phyloP scores from a whole-genome alignment of 192 early-diverging fungal genomes.

The Kappamyces sp. region DNA sequence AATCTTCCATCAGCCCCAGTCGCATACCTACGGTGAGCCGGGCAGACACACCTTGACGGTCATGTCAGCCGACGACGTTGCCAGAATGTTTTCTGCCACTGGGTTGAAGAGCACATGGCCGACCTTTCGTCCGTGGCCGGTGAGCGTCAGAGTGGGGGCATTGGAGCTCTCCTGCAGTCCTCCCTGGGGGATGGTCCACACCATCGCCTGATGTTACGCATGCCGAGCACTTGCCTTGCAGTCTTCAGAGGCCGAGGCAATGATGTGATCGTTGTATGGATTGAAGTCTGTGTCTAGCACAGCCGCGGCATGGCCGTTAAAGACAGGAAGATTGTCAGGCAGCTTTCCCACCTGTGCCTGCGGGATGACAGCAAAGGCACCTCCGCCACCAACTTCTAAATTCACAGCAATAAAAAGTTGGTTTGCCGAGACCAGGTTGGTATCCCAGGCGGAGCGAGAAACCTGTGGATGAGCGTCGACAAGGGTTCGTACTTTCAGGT shows the following conservation, averaged over 20 bases:
- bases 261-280: constrained; percentile 95
- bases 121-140: constrained; percentile 80
- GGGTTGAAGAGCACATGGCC: constrained; percentile 99
- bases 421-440: constrained; percentile 93
- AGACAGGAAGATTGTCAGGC: constrained; percentile 80
- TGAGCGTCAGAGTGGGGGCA: constrained; percentile 72
- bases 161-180: constrained; percentile 64
- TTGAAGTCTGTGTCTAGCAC: constrained; percentile 98
- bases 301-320: constrained; percentile 85
- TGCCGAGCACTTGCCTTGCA: constrained; percentile 32
- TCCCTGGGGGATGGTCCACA: constrained; percentile 90
- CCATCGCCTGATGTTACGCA: constrained; percentile 74
- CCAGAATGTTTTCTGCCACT: constrained; percentile 86
- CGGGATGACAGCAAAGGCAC: constrained; percentile 94
- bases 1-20: no score
- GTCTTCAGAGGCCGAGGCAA: constrained; percentile 66
- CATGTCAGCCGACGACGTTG: constrained; percentile 81
- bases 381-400: constrained; percentile 65
- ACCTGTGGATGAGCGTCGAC: constrained; percentile 47
- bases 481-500: constrained; percentile 51
- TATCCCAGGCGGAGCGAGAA: constrained; percentile 91
- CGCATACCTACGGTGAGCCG: no score
- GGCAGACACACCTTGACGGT: no score
- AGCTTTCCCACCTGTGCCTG: constrained; percentile 79
- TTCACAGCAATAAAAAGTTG: constrained; percentile 66